Evolutionary conservation across 1,284 basidiomycete species (phyloP).

Genomic region (Ustilago hordei): DNA sequence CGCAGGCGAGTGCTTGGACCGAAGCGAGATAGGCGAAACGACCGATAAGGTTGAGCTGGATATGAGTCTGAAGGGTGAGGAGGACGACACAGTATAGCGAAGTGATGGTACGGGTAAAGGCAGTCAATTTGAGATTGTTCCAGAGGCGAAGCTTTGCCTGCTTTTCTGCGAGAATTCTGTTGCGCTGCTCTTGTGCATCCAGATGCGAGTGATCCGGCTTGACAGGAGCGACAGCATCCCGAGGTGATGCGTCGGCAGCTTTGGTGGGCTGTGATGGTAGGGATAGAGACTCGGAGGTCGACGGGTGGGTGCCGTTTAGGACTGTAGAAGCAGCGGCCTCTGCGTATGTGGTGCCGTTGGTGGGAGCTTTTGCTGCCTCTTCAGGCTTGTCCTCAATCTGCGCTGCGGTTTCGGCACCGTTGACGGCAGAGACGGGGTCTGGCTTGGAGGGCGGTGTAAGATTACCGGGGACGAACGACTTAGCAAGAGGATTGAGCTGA

Average conservation of each 20-base stretch:
- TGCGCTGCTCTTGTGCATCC: conserved; percentile 44
- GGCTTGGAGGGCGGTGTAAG: neutral
- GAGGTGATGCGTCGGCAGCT: neutral
- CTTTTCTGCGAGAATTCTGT: conserved; percentile 37
- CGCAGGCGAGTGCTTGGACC: conserved; percentile 73
- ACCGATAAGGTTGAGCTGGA: conserved; percentile 86
- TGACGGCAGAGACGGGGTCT: neutral
- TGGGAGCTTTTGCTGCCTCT: neutral
- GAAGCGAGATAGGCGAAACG: conserved; percentile 82
- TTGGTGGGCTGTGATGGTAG: neutral
- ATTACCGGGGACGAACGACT: conserved; percentile 37
- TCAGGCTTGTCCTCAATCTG: neutral
- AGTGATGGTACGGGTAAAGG: conserved; percentile 86
- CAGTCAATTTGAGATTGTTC: conserved; percentile 70
- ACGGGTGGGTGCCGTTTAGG: neutral
- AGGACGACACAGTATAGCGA: conserved; percentile 84
- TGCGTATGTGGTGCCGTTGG: neutral
- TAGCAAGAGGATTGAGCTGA: conserved; percentile 46
- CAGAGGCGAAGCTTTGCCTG: conserved; percentile 64
- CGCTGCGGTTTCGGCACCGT: neutral
- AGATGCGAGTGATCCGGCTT: conserved; percentile 21
- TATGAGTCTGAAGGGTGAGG: conserved; percentile 81
- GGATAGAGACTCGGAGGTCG: neutral
- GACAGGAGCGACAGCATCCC: neutral
- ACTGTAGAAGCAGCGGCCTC: neutral